phyloP scores from a whole-genome alignment of 2,329 filamentous ascomycete species.

The Microcera coccophila region DNA sequence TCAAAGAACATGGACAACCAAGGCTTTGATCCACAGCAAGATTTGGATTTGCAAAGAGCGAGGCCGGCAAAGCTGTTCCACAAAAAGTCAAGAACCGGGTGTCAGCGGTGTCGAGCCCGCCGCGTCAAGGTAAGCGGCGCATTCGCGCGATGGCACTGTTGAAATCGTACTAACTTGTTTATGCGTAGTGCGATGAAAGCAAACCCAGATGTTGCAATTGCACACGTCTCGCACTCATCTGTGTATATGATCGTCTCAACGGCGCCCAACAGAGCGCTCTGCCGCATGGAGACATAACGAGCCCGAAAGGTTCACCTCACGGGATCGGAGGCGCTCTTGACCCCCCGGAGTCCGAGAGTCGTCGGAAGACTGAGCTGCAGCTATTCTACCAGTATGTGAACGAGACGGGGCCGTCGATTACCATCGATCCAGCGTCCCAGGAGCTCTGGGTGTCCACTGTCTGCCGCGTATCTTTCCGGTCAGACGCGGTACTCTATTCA shows the following conservation, averaged over 20 bases:
- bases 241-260: slow-evolving; percentile 14
- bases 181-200: slow-evolving; percentile 18
- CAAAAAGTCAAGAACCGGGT: slow-evolving; percentile 22
- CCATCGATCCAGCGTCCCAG: slow-evolving; percentile 10
- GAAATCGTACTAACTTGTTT: not conserved
- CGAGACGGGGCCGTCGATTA: slow-evolving; percentile 13
- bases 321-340: not conserved
- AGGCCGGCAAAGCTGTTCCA: slow-evolving; percentile 20
- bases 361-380: slow-evolving; percentile 17
- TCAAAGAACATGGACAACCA: not conserved
- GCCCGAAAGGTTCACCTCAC: not conserved
- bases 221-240: slow-evolving; percentile 12
- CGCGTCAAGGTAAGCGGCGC: slow-evolving; percentile 17
- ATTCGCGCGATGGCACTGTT: not conserved
- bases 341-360: slow-evolving; percentile 13
- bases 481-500: slow-evolving; percentile 16
- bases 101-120: slow-evolving; percentile 19
- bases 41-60: not conserved
- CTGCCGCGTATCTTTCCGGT: slow-evolving; percentile 13
- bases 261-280: too few relatives aligned
- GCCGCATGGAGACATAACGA: not conserved
- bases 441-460: slow-evolving; percentile 8
- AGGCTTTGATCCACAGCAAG: not conserved
- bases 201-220: slow-evolving; percentile 22
- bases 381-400: slow-evolving; percentile 19